Evolutionary conservation across 2,329 filamentous ascomycete species (phyloP).

Genomic region (Alternaria dauci): DNA sequence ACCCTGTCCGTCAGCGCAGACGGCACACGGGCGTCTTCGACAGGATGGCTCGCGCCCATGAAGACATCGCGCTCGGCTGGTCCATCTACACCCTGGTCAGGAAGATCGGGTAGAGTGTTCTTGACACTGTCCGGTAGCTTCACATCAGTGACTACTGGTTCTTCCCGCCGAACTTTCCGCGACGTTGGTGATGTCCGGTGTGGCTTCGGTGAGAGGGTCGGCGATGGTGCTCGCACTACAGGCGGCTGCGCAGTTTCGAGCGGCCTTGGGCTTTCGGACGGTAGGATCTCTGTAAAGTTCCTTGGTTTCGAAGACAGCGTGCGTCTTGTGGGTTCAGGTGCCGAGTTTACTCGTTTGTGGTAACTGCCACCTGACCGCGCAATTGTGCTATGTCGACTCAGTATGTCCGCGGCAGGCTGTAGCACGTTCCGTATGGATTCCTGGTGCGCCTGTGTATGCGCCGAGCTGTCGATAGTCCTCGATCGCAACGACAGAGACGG

Average conservation of each 20-base stretch:
- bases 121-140: slow-evolving; percentile 27
- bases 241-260: slow-evolving; percentile 19
- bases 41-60: slow-evolving; percentile 23
- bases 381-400: slow-evolving; percentile 41
- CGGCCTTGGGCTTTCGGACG: slow-evolving; percentile 31
- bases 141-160: slow-evolving; percentile 8
- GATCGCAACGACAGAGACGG: slow-evolving; percentile 43
- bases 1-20: slow-evolving; percentile 39
- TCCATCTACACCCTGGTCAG: slow-evolving; percentile 11
- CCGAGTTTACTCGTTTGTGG: slow-evolving; percentile 47
- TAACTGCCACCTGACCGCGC: slow-evolving; percentile 24
- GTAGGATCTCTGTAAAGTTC: slow-evolving; percentile 33
- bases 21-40: slow-evolving; percentile 32
- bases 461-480: slow-evolving; percentile 41
- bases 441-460: slow-evolving; percentile 42
- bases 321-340: slow-evolving; percentile 37
- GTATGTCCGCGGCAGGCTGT: slow-evolving; percentile 46
- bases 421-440: slow-evolving; percentile 42
- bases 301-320: slow-evolving; percentile 21
- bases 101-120: slow-evolving; percentile 34
- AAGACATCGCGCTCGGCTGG: slow-evolving; percentile 19
- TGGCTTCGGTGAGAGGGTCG: slow-evolving; percentile 28
- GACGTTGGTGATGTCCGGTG: slow-evolving; percentile 27
- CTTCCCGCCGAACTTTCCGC: slow-evolving; percentile 20
- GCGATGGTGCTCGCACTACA: slow-evolving; percentile 21